Evolutionary conservation across 176 grass and related monocot genomes (phyloP).

Genomic region (Guadua angustifolia): DNA sequence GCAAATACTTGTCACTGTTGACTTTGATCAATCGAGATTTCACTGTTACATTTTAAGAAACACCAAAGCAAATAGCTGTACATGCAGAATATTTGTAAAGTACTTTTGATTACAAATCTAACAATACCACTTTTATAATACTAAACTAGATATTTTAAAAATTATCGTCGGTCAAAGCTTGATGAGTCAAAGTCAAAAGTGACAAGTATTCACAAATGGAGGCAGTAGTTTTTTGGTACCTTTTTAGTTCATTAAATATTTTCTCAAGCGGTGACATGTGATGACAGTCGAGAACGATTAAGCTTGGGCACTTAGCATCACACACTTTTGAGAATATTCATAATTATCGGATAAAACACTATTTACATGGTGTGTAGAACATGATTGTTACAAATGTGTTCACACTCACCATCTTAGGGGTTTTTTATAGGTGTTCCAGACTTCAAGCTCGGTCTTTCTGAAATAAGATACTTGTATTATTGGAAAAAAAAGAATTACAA

Average conservation of each 20-base stretch:
- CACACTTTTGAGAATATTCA: neutral
- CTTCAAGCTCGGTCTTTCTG: neutral
- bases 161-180: too few relatives aligned
- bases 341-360: neutral
- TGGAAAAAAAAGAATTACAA: slow-evolving; percentile 7
- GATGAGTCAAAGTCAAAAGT: too few relatives aligned
- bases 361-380: neutral
- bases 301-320: slow-evolving; percentile 2
- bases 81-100: too few relatives aligned
- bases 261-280: neutral
- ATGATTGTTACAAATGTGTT: neutral
- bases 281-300: neutral
- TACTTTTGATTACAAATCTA: too few relatives aligned
- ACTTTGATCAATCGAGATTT: too few relatives aligned
- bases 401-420: slow-evolving; percentile 12
- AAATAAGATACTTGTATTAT: slow-evolving; percentile 31
- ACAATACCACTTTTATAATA: too few relatives aligned
- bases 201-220: too few relatives aligned
- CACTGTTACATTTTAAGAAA: too few relatives aligned
- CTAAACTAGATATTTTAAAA: too few relatives aligned
- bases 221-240: too few relatives aligned
- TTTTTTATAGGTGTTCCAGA: slow-evolving; percentile 12
- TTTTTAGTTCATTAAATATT: neutral
- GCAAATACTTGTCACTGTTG: too few relatives aligned
- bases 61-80: too few relatives aligned